Base-by-base conservation (phyloP, 2,329 filamentous ascomycete genomes). In the Scedosporium apiospermum region DNA sequence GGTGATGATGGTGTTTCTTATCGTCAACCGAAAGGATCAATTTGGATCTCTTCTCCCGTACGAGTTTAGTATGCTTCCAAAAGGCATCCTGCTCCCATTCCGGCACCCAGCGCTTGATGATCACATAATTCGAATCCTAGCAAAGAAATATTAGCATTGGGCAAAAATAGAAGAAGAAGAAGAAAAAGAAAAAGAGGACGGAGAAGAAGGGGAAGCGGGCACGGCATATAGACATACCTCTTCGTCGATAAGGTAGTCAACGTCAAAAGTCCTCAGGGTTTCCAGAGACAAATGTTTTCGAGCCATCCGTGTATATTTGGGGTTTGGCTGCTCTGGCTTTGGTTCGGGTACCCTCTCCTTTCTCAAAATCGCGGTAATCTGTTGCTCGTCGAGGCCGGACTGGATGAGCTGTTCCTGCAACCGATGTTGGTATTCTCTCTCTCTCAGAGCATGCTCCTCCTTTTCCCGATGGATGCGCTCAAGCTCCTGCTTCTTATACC, bases 41-140 rank as follows among this genome's bases (percentile, higher is more conserved):
- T 68, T 77, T 79, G 57, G 70, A 71, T 6, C 79, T 76, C 70
- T 78, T 80, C 69, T 86, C 82, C n/a, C 86, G 85, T 65, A 90
- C 71, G 53, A 80, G 76, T 65, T 80, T 80, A 3, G 89, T 91
- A 74, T 92, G 88, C 53, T 84, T 81, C 81, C 89, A 93, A 58
- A 91, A 81, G 63, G 85, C 77, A 64, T 90, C 83, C 69, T 91
- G 89, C 70, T 91, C 83, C 65, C 83, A 82, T 67, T 91, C 86
- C 3, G 84, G 82, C 60, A 92, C 85, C 84, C 85, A 90, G 63
- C 85, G 80, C 73, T 88, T 89, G 75, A 92, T 88, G 64, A 93
- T 74, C 62, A 92, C 78, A 67, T 85, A 92, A 61, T 87, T 82
- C 18, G 84, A 81, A 68, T 92, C 87, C 79, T 86, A 10, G 10